Conservation (phyloP, 1,139 yeast species). For the Eremothecium cymbalariae region DNA sequence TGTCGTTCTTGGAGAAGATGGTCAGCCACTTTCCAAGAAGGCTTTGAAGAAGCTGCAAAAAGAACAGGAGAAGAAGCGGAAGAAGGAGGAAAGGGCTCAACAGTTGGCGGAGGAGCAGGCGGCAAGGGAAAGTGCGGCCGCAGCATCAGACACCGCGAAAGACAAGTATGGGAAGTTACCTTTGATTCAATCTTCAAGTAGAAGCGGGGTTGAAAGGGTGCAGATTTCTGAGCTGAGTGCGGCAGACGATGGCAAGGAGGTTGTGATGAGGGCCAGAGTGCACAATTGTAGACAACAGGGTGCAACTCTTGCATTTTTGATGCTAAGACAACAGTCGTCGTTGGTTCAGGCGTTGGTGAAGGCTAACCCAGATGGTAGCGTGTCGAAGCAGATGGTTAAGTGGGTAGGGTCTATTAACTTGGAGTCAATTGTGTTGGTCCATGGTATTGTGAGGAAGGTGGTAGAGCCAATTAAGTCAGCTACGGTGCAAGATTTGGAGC, state of each 20-base stretch:
- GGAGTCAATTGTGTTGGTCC: slow-evolving; percentile 86
- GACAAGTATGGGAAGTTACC: slow-evolving; percentile 87
- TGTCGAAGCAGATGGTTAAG: slow-evolving; percentile 93
- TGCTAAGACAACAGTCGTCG: slow-evolving; percentile 82
- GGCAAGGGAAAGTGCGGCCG: slow-evolving; percentile 48
- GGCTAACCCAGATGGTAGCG: slow-evolving; percentile 43
- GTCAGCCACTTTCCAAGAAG: slow-evolving; percentile 90
- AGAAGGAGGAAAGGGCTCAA: slow-evolving; percentile 89
- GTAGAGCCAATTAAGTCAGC: slow-evolving; percentile 85
- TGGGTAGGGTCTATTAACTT: slow-evolving; percentile 83
- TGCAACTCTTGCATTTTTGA: slow-evolving; percentile 84
- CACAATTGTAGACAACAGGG: slow-evolving; percentile 94
- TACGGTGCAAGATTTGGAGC: slow-evolving; percentile 84
- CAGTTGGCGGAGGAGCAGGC: slow-evolving; percentile 78
- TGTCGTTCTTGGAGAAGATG: slow-evolving; percentile 59
- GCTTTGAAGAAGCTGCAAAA: slow-evolving; percentile 92
- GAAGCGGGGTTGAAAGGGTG: slow-evolving; percentile 54
- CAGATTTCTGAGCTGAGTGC: slow-evolving; percentile 46
- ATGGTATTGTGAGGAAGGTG: slow-evolving; percentile 76
- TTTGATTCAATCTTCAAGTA: slow-evolving; percentile 62
- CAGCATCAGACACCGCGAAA: slow-evolving; percentile 76
- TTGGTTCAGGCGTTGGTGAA: slow-evolving; percentile 79
- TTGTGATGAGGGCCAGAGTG: slow-evolving; percentile 85
- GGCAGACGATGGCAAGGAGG: slow-evolving; percentile 67
- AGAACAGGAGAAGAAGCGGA: slow-evolving; percentile 84